Conservation (phyloP, 352 stramenopile genomes). For the Phytophthora meadii region DNA sequence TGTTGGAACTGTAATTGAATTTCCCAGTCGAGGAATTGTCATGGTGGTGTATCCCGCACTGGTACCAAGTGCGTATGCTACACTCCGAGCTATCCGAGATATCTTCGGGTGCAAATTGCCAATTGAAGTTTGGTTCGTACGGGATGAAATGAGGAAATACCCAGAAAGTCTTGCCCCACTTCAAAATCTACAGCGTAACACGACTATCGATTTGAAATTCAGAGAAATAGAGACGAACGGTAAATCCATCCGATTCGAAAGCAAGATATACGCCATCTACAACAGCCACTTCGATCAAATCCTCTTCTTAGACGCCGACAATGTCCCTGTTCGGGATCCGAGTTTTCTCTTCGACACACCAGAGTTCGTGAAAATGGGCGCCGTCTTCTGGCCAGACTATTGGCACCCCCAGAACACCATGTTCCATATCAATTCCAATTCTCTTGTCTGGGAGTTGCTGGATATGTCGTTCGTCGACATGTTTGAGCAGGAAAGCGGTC, state of each 20-base stretch:
- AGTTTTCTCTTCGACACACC: slow-evolving; percentile 59
- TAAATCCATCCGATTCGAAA: slow-evolving; percentile 30
- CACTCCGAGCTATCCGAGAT: slow-evolving; percentile 46
- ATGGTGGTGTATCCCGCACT: slow-evolving; percentile 72
- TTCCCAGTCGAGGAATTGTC: slow-evolving; percentile 44
- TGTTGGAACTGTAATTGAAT: not conserved
- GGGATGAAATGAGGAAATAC: slow-evolving; percentile 30
- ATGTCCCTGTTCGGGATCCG: slow-evolving; percentile 59
- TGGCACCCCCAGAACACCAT: slow-evolving; percentile 69
- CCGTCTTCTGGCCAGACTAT: slow-evolving; percentile 78
- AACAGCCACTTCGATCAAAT: slow-evolving; percentile 64
- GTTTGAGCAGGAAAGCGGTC: slow-evolving; percentile 78
- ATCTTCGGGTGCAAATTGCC: slow-evolving; percentile 44
- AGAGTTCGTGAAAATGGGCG: slow-evolving; percentile 49
- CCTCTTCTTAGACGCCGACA: slow-evolving; percentile 74
- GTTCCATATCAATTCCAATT: slow-evolving; percentile 59
- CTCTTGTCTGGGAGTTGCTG: slow-evolving; percentile 66
- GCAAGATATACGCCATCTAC: slow-evolving; percentile 70
- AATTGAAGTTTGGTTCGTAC: slow-evolving; percentile 66
- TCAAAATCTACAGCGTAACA: slow-evolving; percentile 20
- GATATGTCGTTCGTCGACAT: slow-evolving; percentile 67
- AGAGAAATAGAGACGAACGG: slow-evolving; percentile 19
- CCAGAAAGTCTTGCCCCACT: slow-evolving; percentile 19
- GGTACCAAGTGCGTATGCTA: slow-evolving; percentile 68
- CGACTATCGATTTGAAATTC: slow-evolving; percentile 42